Conservation (phyloP, 768 basidiomycete genomes). For the Clavaria fumosa region DNA sequence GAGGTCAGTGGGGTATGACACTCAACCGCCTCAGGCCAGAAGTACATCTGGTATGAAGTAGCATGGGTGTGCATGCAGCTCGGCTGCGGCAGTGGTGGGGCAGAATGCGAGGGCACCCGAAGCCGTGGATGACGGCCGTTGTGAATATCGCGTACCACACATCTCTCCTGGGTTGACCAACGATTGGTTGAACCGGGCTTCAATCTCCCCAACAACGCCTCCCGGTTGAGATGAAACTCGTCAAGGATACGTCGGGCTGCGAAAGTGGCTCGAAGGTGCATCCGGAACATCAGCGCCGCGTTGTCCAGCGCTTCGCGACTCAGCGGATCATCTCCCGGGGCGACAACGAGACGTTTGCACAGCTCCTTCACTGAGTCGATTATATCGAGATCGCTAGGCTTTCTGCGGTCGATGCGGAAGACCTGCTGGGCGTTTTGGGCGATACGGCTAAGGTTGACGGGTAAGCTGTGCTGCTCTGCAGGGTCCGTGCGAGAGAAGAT, state of each 20-base stretch:
- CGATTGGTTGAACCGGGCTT: conserved; percentile 90
- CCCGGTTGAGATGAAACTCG: conserved; percentile 71
- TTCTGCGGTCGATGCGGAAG: conserved; percentile 91
- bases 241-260: conserved; percentile 80
- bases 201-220: conserved; percentile 94
- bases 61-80: too few species aligned
- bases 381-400: conserved; percentile 85
- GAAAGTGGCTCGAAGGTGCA: conserved; percentile 83
- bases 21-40: too few species aligned
- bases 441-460: conserved; percentile 90
- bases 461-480: conserved; percentile 66
- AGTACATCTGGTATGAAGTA: too few species aligned
- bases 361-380: conserved; percentile 66
- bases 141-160: too few species aligned
- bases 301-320: conserved; percentile 72
- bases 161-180: conserved; percentile 92
- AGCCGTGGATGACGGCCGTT: too few species aligned
- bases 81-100: too few species aligned
- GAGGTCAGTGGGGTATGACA: too few species aligned
- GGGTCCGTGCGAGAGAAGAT: conserved; percentile 70
- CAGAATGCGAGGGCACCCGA: too few species aligned
- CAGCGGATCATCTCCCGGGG: conserved; percentile 73
- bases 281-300: conserved; percentile 82
- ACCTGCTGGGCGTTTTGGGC: conserved; percentile 92
- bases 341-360: conserved; percentile 62